Conservation (phyloP, 257 asterid species). For the Nicotiana knightiana region DNA sequence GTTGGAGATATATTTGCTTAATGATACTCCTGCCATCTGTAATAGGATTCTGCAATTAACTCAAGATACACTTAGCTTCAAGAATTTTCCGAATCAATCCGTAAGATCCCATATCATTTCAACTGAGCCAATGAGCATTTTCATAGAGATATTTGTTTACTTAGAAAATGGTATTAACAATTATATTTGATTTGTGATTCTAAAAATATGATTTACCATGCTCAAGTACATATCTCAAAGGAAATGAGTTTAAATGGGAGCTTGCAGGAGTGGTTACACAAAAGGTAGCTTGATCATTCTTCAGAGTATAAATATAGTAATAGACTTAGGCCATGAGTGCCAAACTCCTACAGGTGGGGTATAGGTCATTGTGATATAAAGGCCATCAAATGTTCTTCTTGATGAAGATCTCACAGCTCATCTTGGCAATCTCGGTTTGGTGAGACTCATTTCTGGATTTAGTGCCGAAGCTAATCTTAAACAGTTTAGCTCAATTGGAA, state of each 20-base stretch:
- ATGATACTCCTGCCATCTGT: no score
- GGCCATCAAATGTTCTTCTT: conserved; percentile 47
- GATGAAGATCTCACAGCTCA: conserved; percentile 32
- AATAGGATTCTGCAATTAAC: no score
- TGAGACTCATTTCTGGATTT: conserved; percentile 21
- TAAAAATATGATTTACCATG: conserved; percentile 9
- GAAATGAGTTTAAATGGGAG: conserved; percentile 48
- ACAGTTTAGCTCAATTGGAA: conserved; percentile 41
- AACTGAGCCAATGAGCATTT: no score
- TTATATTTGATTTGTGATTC: no score
- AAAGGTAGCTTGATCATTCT: conserved; percentile 21
- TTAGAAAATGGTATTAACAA: no score
- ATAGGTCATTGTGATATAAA: conserved; percentile 45
- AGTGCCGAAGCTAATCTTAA: conserved; percentile 5
- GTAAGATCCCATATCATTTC: no score
- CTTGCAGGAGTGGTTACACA: conserved; percentile 44
- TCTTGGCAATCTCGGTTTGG: conserved; percentile 49
- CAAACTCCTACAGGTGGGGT: conserved; percentile 6
- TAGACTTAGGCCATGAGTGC: conserved; percentile 36
- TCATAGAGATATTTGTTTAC: no score
- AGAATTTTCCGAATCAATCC: no score
- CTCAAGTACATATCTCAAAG: conserved; percentile 35
- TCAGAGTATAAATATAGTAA: conserved; percentile 31
- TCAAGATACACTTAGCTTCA: no score
- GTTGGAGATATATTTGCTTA: no score